These are phyloP conservation scores for Rhodotorula kratochvilovae DNA, from an alignment of 768 basidiomycete species.

Conservation along the genomic window DNA sequence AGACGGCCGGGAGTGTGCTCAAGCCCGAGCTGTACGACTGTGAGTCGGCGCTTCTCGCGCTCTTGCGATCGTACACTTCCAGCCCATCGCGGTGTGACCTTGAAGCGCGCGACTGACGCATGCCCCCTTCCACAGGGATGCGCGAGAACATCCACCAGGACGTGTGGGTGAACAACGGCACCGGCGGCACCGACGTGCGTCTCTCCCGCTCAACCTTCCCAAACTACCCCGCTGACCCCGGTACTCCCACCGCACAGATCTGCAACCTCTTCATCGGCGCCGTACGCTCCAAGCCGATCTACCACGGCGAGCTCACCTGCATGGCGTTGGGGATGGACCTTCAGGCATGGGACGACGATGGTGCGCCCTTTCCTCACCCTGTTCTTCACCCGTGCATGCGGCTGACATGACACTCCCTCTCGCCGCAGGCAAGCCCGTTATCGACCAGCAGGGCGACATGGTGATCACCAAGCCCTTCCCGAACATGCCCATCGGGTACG, in stretches of 20 bases:
- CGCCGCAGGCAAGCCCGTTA: conserved; percentile 19
- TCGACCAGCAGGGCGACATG: conserved; percentile 41
- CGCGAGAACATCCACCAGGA: conserved; percentile 13
- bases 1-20: conserved; percentile 75
- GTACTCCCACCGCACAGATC: conserved; percentile 13
- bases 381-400: no score
- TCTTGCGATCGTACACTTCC: no score
- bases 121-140: conserved; percentile 11
- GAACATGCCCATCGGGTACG: conserved; percentile 39
- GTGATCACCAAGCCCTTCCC: conserved; percentile 43
- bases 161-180: conserved; percentile 41
- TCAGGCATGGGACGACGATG: conserved; percentile 41
- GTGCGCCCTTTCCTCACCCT: neutral
- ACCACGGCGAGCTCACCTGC: conserved; percentile 41
- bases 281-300: conserved; percentile 27
- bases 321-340: conserved; percentile 40
- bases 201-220: neutral
- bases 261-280: conserved; percentile 41
- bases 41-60: conserved; percentile 52
- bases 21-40: conserved; percentile 67
- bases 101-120: no score
- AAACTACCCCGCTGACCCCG: neutral
- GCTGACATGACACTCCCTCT: neutral
- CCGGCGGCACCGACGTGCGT: conserved; percentile 41
- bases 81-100: no score